phyloP scores from a whole-genome alignment of 139 green algal species.

The Yamagishiella unicocca region DNA sequence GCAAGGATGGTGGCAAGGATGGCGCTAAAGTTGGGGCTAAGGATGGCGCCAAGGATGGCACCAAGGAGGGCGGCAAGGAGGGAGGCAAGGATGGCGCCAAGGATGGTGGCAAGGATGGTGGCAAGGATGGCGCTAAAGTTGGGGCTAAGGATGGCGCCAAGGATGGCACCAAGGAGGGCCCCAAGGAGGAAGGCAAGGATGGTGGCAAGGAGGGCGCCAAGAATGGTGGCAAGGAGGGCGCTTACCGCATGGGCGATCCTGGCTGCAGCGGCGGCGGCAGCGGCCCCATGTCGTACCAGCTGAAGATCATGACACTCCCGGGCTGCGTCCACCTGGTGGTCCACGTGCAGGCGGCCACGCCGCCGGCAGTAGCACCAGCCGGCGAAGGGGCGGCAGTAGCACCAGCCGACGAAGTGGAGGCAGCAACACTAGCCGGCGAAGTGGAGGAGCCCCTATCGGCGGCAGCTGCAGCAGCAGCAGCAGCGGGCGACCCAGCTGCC shows the following conservation, averaged over 20 bases:
- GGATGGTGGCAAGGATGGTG: not conserved
- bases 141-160: not conserved
- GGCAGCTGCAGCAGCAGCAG: not conserved
- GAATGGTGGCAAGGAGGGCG: not conserved
- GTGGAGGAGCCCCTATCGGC: too few species aligned
- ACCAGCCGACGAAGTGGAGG: not conserved
- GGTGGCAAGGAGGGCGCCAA: not conserved
- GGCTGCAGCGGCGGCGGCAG: too few species aligned
- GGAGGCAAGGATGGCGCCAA: not conserved
- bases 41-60: not conserved
- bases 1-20: not conserved
- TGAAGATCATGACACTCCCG: not conserved
- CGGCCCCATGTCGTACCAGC: not conserved
- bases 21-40: not conserved
- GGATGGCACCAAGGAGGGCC: not conserved
- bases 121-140: not conserved
- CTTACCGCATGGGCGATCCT: too few species aligned
- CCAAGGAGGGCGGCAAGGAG: not conserved
- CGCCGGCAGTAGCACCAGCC: not conserved
- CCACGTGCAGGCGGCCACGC: not conserved
- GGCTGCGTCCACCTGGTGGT: constrained; percentile 7
- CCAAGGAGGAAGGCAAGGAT: not conserved
- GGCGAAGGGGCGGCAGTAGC: not conserved
- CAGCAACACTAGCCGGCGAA: not conserved
- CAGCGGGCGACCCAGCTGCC: not conserved